Conservation (phyloP, 768 basidiomycete species). For the Dacryopinax spathularia region DNA sequence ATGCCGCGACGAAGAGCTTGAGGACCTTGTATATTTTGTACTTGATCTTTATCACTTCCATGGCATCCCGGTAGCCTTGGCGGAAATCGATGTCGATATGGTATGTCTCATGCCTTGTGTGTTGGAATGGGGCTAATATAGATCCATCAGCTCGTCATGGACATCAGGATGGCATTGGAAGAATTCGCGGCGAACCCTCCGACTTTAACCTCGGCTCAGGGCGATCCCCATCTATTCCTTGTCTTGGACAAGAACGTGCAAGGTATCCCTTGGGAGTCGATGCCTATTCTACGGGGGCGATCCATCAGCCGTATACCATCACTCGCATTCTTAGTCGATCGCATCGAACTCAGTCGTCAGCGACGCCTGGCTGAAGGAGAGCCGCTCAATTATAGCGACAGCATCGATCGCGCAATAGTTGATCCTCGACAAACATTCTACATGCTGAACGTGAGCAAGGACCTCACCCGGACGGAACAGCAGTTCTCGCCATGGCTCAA, state of each 20-base stretch:
- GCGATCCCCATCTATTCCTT: constrained; percentile 69
- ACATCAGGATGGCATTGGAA: constrained; percentile 62
- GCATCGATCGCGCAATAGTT: constrained; percentile 39
- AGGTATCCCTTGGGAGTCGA: constrained; percentile 88
- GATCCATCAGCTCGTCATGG: constrained; percentile 40
- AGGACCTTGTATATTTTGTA: constrained; percentile 87
- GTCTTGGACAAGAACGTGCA: constrained; percentile 82
- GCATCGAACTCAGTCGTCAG: constrained; percentile 47
- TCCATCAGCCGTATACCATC: constrained; percentile 90
- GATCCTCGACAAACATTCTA: constrained; percentile 62
- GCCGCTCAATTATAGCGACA: background rate
- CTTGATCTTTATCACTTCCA: constrained; percentile 90
- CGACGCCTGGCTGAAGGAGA: constrained; percentile 21
- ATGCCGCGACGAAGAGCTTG: constrained; percentile 84
- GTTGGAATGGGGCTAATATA: background rate
- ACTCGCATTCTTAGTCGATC: constrained; percentile 73
- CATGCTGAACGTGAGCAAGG: constrained; percentile 84
- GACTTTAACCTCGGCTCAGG: constrained; percentile 15
- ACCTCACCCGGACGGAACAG: constrained; percentile 68
- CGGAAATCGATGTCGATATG: constrained; percentile 84
- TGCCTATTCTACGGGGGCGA: constrained; percentile 67
- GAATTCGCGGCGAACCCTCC: constrained; percentile 41
- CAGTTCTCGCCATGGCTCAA: constrained; percentile 68
- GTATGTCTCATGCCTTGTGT: constrained; percentile 26
- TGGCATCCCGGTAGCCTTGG: constrained; percentile 72